A percentile compares a stretch with the other conserved stretches of the same genome.
Evolutionary conservation across 805 yeast species (phyloP).

Genomic region (Scheffersomyces ergatensis): DNA sequence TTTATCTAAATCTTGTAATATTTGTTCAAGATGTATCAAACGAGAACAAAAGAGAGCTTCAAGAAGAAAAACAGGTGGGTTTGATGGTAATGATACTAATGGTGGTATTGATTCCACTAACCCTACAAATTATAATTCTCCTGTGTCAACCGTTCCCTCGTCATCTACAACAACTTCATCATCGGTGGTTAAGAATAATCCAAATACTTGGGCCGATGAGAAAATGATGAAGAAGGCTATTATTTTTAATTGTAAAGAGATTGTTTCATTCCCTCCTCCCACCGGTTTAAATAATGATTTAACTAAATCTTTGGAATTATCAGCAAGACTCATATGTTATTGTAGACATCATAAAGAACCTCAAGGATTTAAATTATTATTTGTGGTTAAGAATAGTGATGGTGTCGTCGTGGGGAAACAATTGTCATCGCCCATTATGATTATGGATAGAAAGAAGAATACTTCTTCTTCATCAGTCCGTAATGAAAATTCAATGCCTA

Average conservation of each 20-base stretch:
- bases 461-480: slow-evolving; percentile 4
- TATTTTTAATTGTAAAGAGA: slow-evolving; percentile 87
- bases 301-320: slow-evolving; percentile 43
- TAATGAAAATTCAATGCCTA: slow-evolving; percentile 13
- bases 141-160: neutral
- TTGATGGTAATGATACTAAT: slow-evolving; percentile 38
- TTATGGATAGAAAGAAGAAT: slow-evolving; percentile 87
- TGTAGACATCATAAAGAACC: slow-evolving; percentile 92
- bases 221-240: slow-evolving; percentile 75
- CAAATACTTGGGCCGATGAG: slow-evolving; percentile 75
- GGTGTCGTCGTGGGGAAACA: slow-evolving; percentile 71
- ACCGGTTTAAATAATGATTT: slow-evolving; percentile 33
- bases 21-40: slow-evolving; percentile 85
- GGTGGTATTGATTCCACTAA: slow-evolving; percentile 7
- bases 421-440: slow-evolving; percentile 73
- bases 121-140: slow-evolving; percentile 1
- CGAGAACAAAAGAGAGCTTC: slow-evolving; percentile 94
- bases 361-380: slow-evolving; percentile 75
- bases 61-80: slow-evolving; percentile 80
- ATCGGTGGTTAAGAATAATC: slow-evolving; percentile 46
- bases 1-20: slow-evolving; percentile 53
- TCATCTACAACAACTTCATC: slow-evolving; percentile 9
- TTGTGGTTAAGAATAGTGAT: slow-evolving; percentile 59
- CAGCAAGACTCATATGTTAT: slow-evolving; percentile 86
- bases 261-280: slow-evolving; percentile 69